phyloP scores from a whole-genome alignment of 345 rosid species.

The Populus pruinosa region DNA sequence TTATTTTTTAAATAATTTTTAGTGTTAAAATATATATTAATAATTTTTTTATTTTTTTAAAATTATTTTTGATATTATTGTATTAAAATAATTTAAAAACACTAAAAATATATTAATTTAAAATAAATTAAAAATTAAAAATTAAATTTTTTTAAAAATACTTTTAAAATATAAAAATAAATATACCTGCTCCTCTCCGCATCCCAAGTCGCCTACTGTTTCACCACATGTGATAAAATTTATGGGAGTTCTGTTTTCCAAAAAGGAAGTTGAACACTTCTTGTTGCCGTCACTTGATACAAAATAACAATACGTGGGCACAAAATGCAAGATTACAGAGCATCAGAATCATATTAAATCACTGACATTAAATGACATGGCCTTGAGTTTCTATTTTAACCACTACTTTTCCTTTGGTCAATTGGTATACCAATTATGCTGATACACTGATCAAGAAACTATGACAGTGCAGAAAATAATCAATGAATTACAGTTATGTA shows the following conservation, averaged over 20 bases:
- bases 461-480: neutral
- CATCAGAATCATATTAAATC: neutral
- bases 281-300: neutral
- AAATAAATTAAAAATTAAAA: too few species aligned
- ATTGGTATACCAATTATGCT: neutral
- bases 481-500: neutral
- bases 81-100: too few species aligned
- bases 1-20: too few species aligned
- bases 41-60: too few species aligned
- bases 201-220: neutral
- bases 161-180: too few species aligned
- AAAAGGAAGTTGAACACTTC: neutral
- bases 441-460: neutral
- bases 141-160: too few species aligned
- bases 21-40: too few species aligned
- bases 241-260: neutral
- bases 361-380: too few species aligned
- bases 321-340: neutral
- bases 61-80: too few species aligned
- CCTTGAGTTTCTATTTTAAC: neutral
- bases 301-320: neutral
- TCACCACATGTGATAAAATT: neutral
- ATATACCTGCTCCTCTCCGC: neutral
- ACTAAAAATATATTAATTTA: too few species aligned
- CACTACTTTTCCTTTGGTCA: neutral